phyloP scores from a whole-genome alignment of 2,329 filamentous ascomycete genomes.

The Fonsecaea monophora region DNA sequence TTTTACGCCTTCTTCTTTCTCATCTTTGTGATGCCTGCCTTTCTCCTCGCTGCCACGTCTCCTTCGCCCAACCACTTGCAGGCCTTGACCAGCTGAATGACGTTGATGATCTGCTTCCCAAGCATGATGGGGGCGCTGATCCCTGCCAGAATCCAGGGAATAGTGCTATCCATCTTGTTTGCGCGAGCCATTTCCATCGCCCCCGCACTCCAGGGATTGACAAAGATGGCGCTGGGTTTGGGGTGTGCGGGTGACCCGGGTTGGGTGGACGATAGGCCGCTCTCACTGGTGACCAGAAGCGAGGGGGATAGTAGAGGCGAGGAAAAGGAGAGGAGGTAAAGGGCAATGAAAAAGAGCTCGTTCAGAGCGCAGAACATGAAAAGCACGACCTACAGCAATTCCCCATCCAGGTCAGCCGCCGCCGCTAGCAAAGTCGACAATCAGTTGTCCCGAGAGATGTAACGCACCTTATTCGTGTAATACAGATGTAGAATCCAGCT shows the following conservation, averaged over 20 bases:
- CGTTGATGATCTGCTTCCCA: constrained; percentile 90
- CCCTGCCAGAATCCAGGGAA: constrained; percentile 80
- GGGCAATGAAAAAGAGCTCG: constrained; percentile 96
- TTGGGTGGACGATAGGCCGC: constrained; percentile 60
- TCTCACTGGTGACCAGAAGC: constrained; percentile 64
- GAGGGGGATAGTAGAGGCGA: constrained; percentile 87
- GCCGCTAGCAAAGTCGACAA: background rate
- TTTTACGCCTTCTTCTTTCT: constrained; percentile 30
- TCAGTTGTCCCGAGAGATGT: background rate
- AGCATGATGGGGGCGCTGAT: constrained; percentile 87
- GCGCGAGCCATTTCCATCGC: constrained; percentile 90
- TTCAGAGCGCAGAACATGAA: constrained; percentile 91
- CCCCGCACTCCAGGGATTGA: constrained; percentile 87
- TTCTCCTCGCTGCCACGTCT: constrained; percentile 72
- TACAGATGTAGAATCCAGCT: constrained; percentile 93
- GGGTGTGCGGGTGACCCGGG: constrained; percentile 72
- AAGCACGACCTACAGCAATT: constrained; percentile 72
- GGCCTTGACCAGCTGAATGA: constrained; percentile 92
- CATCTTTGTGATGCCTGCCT: constrained; percentile 47
- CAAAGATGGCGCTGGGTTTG: constrained; percentile 76
- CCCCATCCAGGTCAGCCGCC: background rate
- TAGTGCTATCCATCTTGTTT: constrained; percentile 84
- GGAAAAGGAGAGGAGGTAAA: constrained; percentile 97
- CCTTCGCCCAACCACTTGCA: constrained; percentile 91
- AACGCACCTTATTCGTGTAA: constrained; percentile 90